phyloP scores from a whole-genome alignment of 2,329 filamentous ascomycete genomes.

The Trichoderma atrobrunneum region DNA sequence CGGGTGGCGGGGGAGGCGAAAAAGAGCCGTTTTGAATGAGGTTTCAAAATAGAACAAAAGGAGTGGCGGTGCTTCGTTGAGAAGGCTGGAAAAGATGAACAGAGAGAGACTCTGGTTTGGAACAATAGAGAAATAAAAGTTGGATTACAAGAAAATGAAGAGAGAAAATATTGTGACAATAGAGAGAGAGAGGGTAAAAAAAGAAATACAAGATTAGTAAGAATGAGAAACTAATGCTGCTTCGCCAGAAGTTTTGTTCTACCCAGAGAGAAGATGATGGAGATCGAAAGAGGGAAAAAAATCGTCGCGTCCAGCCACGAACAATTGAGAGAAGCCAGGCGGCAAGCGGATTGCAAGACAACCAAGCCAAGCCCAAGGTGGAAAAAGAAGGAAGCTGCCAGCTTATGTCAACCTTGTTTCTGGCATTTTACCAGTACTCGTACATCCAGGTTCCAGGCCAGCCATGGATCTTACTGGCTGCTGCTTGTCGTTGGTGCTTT shows the following conservation, averaged over 20 bases:
- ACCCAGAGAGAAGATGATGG: background rate
- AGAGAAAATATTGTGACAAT: background rate
- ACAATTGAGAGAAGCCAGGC: background rate
- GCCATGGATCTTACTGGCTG: background rate
- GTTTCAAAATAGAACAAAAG: conserved; percentile 3
- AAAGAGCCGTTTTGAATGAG: conserved; percentile 7
- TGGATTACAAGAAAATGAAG: background rate
- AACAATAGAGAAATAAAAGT: background rate
- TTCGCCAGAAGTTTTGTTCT: background rate
- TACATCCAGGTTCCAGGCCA: background rate
- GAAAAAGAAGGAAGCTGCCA: background rate
- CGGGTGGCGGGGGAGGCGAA: conserved; percentile 14
- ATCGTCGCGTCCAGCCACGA: background rate
- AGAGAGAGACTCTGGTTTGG: background rate
- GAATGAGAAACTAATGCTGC: background rate
- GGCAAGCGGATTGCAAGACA: background rate
- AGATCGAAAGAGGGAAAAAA: background rate
- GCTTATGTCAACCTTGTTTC: background rate
- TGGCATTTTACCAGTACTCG: background rate
- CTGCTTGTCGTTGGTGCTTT: background rate
- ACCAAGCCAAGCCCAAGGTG: background rate
- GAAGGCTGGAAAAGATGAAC: background rate
- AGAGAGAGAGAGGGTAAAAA: background rate
- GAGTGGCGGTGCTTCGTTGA: conserved; percentile 1
- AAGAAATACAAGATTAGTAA: background rate